These are phyloP conservation scores for Ophiostoma piceae DNA, from an alignment of 2,329 filamentous ascomycete genomes.

Conservation along the genomic window DNA sequence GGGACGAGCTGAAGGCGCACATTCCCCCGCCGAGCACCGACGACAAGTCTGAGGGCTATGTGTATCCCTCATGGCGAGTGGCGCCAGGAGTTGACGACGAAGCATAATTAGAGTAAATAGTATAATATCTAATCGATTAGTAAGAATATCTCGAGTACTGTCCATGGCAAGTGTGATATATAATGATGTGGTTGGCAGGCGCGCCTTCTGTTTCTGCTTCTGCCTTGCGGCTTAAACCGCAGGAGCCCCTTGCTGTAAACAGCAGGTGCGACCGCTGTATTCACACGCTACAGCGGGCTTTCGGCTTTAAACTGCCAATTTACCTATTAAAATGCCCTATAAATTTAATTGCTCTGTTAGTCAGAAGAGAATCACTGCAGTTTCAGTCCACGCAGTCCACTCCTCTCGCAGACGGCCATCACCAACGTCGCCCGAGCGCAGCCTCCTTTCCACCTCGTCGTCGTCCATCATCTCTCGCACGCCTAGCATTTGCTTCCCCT, in stretches of 20 bases:
- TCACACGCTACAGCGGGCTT: background rate
- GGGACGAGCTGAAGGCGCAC: constrained; percentile 43
- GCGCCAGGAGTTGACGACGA: background rate
- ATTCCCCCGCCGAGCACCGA: constrained; percentile 43
- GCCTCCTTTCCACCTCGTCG: constrained; percentile 12
- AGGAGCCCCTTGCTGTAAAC: background rate
- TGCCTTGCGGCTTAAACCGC: background rate
- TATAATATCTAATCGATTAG: background rate
- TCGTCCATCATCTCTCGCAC: constrained; percentile 3
- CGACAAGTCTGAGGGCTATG: constrained; percentile 35
- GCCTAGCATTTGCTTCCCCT: background rate
- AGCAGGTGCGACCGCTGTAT: background rate
- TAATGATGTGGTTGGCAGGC: background rate
- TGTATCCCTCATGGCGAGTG: constrained; percentile 46
- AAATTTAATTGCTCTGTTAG: background rate
- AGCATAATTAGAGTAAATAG: too few species aligned
- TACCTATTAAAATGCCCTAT: background rate
- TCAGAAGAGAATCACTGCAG: constrained; percentile 10
- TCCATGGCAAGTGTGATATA: background rate
- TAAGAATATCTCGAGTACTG: too few species aligned
- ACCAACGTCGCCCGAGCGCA: background rate
- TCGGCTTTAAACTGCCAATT: background rate
- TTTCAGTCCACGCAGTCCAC: constrained; percentile 1
- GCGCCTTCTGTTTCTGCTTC: background rate
- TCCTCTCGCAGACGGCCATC: constrained; percentile 10